These are phyloP conservation scores for Aspergillus transmontanensis DNA, from an alignment of 2,329 filamentous ascomycete species.

Conservation along the genomic window DNA sequence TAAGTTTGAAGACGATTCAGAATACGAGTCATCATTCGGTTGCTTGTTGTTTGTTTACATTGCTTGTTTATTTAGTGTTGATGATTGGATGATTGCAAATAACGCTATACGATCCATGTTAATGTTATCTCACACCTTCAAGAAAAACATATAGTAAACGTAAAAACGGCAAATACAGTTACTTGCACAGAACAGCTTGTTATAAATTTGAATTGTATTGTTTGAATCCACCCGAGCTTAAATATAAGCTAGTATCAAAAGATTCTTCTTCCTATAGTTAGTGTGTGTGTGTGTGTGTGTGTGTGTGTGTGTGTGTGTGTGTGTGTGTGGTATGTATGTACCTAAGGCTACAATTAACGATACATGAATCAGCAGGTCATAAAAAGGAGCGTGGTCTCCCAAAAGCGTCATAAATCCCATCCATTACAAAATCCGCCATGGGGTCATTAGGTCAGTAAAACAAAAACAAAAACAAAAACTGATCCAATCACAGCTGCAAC, in stretches of 20 bases:
- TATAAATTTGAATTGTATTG: not conserved
- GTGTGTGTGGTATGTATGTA: not conserved
- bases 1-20: not conserved
- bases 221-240: not conserved
- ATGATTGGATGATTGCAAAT: not conserved
- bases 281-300: no score
- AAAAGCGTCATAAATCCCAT: constrained; percentile 1
- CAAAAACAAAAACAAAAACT: not conserved
- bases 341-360: not conserved
- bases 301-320: no score
- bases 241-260: not conserved
- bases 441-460: not conserved
- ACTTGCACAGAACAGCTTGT: not conserved
- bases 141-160: not conserved
- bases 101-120: not conserved
- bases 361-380: constrained; percentile 1
- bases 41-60: not conserved
- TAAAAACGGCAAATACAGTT: no score
- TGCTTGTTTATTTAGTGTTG: not conserved
- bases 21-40: not conserved
- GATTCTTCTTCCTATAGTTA: not conserved
- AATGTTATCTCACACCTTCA: no score
- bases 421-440: not conserved
- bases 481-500: constrained; percentile 30
- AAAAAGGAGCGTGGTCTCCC: constrained; percentile 1